Evolutionary conservation across 768 basidiomycete genomes (phyloP).

Genomic region (Scleroderma bovista): DNA sequence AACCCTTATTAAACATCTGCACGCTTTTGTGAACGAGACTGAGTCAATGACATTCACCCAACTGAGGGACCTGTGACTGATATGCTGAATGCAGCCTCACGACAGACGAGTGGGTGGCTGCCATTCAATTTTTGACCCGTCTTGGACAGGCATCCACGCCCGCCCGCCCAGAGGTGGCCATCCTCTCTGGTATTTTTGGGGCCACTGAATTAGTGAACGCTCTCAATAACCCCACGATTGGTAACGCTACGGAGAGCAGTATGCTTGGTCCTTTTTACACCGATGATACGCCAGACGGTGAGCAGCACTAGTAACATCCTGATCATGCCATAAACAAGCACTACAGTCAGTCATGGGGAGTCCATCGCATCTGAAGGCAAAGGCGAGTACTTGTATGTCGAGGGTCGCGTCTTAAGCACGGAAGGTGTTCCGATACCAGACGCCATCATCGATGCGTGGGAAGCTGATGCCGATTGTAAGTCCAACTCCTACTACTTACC

Average conservation of each 20-base stretch:
- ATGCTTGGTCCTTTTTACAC: constrained; percentile 83
- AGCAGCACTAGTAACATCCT: constrained; percentile 12
- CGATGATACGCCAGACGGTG: constrained; percentile 68
- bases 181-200: constrained; percentile 76
- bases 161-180: constrained; percentile 72
- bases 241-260: constrained; percentile 63
- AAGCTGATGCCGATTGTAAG: constrained; percentile 59
- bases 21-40: constrained; percentile 70
- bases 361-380: constrained; percentile 85
- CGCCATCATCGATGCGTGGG: constrained; percentile 80
- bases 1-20: constrained; percentile 60
- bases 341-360: constrained; percentile 56
- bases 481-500: constrained; percentile 17
- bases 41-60: constrained; percentile 30
- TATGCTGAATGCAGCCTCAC: constrained; percentile 43
- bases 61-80: neutral
- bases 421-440: constrained; percentile 56
- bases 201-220: constrained; percentile 72
- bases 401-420: constrained; percentile 57
- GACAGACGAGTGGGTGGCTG: constrained; percentile 80
- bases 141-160: constrained; percentile 69
- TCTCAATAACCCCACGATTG: constrained; percentile 61
- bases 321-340: neutral
- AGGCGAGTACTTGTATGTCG: constrained; percentile 78
- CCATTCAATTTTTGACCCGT: constrained; percentile 72